Evolutionary conservation across 805 yeast species (phyloP), one percentile per base, ranked within the genome.

Genomic region (Lipomyces kockii): DNA sequence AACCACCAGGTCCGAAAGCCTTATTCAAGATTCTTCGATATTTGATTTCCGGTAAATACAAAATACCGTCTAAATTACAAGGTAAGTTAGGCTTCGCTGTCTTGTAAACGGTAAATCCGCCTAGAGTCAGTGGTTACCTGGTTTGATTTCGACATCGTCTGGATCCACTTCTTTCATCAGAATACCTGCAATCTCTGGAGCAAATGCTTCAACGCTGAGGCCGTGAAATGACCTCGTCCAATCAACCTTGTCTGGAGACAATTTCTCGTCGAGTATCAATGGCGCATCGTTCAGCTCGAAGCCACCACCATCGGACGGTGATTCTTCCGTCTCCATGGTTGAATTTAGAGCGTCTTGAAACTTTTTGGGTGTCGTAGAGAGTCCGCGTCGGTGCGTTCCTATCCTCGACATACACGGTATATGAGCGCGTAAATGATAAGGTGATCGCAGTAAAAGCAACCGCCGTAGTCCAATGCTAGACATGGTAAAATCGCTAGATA

Each of bases 1-100:
- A 95, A 1, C 97, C 98, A 34, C 99, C 99, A 6, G 99, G 97
- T 2, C 99, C 99, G 81, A 95, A 94, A 0, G 98, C 96, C 51
- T 83, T 83, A 79, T 94, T 94, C 72, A 95, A 79, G 27, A 93
- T 89, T 57, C 99, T 84, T 71, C 99, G 85, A 77, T 95, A 95
- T 77, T 94, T 94, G 79, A 95, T 95, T 77, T 95, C 99, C 0
- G 99, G 99, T 58, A 95, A 81, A 74, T 91, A 95, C 7, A 95
- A 78, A 61, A 95, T 81, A 17, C 98, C 98, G 77, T 95, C 99
- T 0, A 62, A 8, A 35, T 29, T 34, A 12, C 12, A 25, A 17
- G 39, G 17, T 11, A 46, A 22, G 61, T 62, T 52, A 62, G 58
- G 22, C 37, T n/a, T 11, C 12, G 22, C 20, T 17, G n/a, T 46